Conservation (phyloP, 176 grass and related monocot species). For the Bothriochloa decipiens region DNA sequence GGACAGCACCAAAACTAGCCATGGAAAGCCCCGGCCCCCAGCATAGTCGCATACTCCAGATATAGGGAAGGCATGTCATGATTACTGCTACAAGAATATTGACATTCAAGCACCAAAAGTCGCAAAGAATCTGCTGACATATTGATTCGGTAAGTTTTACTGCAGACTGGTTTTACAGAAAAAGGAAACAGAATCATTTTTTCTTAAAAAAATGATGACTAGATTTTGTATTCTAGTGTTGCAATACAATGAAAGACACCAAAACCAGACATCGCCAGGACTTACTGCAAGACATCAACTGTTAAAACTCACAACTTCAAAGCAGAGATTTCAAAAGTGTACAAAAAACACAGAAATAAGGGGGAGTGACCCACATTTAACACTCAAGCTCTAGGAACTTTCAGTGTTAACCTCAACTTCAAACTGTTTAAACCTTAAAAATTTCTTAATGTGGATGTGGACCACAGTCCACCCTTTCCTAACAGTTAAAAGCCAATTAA, state of each 20-base stretch:
- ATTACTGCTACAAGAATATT: not conserved
- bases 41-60: not conserved
- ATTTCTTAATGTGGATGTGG: not conserved
- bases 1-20: not conserved
- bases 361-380: not conserved
- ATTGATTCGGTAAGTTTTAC: not conserved
- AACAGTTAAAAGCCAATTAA: no score
- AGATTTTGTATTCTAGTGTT: not conserved
- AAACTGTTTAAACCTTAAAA: not conserved
- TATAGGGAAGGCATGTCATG: not conserved
- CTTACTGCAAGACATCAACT: not conserved
- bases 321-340: not conserved
- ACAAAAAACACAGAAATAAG: not conserved
- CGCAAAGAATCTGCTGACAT: slow-evolving; percentile 41
- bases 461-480: no score
- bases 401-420: not conserved
- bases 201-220: not conserved
- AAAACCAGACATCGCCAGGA: not conserved
- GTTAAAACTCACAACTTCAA: not conserved
- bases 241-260: not conserved
- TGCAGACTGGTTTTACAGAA: not conserved
- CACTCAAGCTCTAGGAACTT: not conserved
- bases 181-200: slow-evolving; percentile 1
- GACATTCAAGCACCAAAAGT: slow-evolving; percentile 9
- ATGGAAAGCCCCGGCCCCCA: no score